Base-by-base conservation (phyloP, 768 basidiomycete genomes). In the Boletus pseudo-olivaceus region DNA sequence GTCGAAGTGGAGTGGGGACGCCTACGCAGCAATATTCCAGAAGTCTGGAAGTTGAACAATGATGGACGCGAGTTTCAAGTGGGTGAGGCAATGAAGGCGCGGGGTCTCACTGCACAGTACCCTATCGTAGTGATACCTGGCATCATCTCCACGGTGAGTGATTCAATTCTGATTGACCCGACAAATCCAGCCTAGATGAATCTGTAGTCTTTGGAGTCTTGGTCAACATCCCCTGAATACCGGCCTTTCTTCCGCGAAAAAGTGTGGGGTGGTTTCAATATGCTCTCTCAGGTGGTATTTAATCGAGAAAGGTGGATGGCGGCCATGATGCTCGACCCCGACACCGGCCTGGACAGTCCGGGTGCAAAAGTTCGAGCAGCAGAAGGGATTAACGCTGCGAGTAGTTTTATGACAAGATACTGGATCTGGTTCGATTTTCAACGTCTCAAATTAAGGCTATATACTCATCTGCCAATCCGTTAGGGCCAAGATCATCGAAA, bases 401-500 rank as follows among this genome's bases (percentile, higher is more conserved):
- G 88, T 58, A 86, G 78, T 60, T 88, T 92, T 61, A 83, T 93
- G 53, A 84, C 87, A 66, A 93, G 95, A 1, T 99, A 94, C 67
- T 98, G 94, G 95, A 84, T 96, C 49, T 96, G 93, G 92, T 86
- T 63, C 49, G 73, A 23, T 49, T 37, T 52, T 33, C 27, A n/a
- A 19, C 7, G 3, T 33, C n/a, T 14, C 38, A 1, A 1, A 20
- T 38, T 17, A 11, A 26, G 23, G 27, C 12, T 11, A 23, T 32
- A 23, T 27, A n/a, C 35, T 54, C 29, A 50, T 43, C 17, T 3
- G 17, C 40, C 42, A 23, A 34, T 23, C 3, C 3, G 26, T 26
- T 19, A 89, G 89, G 89, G 85, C 88, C 1, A 94, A 95, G 70
- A 90, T 97, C 48, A 84, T 98, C 10, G 90, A 98, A 71, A 98